Evolutionary conservation across 371 early-diverging fungal genomes (phyloP).

Genomic region (Fennellomyces sp.): DNA sequence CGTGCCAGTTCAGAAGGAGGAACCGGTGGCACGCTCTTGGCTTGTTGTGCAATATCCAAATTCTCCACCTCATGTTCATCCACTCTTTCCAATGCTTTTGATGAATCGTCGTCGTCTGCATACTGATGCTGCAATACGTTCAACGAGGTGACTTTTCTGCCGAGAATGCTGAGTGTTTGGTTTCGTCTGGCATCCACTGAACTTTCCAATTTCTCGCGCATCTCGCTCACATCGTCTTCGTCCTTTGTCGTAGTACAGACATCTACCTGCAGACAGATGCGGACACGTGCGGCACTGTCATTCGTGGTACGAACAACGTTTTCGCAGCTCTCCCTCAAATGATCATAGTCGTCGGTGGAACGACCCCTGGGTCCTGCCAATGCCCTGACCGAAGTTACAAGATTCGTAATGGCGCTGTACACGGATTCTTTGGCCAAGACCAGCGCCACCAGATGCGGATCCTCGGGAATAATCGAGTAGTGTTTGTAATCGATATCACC

Average conservation of each 20-base stretch:
- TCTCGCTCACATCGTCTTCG: constrained; percentile 12
- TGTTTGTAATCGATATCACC: constrained; percentile 38
- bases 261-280: constrained; percentile 25
- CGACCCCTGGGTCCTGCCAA: constrained; percentile 23
- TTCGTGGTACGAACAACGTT: constrained; percentile 36
- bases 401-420: constrained; percentile 49
- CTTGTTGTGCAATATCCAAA: not conserved
- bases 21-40: not conserved
- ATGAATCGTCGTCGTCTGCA: not conserved
- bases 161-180: constrained; percentile 38
- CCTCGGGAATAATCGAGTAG: constrained; percentile 37
- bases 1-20: not conserved
- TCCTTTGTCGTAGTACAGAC: not conserved
- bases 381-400: constrained; percentile 48
- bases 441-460: constrained; percentile 41
- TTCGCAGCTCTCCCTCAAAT: constrained; percentile 34
- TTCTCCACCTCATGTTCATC: constrained; percentile 8
- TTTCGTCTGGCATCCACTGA: constrained; percentile 24
- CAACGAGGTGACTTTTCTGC: constrained; percentile 41
- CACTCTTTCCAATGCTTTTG: not conserved
- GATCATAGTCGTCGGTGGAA: constrained; percentile 22
- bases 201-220: constrained; percentile 24
- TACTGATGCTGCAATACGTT: constrained; percentile 37
- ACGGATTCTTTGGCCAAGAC: constrained; percentile 51
- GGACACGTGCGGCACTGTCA: constrained; percentile 35